Evolutionary conservation across 2,329 filamentous ascomycete species (phyloP).

Genomic region (Arthrocladium fulminans): DNA sequence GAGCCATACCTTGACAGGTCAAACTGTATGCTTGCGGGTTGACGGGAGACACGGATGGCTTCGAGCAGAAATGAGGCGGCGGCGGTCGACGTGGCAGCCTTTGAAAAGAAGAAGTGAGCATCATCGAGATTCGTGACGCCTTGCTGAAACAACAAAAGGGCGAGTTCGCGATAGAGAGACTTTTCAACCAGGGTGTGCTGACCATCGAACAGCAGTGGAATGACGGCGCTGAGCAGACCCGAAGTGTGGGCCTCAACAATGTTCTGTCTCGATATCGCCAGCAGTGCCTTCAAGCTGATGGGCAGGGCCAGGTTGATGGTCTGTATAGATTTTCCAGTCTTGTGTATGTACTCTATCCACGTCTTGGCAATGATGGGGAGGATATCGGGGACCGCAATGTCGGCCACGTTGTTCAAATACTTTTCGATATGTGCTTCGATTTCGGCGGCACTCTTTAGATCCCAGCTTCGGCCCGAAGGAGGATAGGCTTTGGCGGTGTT

Average conservation of each 20-base stretch:
- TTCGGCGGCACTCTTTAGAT: slow-evolving; percentile 8
- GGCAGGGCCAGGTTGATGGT: slow-evolving; percentile 48
- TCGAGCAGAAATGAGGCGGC: slow-evolving; percentile 63
- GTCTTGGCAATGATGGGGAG: slow-evolving; percentile 19
- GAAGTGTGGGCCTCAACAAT: slow-evolving; percentile 62
- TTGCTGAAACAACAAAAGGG: slow-evolving; percentile 58
- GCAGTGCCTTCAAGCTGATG: slow-evolving; percentile 51
- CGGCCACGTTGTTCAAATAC: slow-evolving; percentile 15
- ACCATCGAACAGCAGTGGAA: slow-evolving; percentile 54
- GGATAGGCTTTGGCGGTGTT: slow-evolving; percentile 11
- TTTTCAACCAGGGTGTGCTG: slow-evolving; percentile 49
- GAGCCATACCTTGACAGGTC: slow-evolving; percentile 82
- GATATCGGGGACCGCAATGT: slow-evolving; percentile 23
- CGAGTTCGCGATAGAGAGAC: slow-evolving; percentile 55
- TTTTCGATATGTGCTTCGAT: slow-evolving; percentile 12
- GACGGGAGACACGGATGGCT: slow-evolving; percentile 64
- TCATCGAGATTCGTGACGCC: slow-evolving; percentile 76
- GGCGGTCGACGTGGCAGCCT: slow-evolving; percentile 42
- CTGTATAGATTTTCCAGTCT: slow-evolving; percentile 2
- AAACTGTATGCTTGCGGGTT: slow-evolving; percentile 83
- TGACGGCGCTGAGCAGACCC: slow-evolving; percentile 58
- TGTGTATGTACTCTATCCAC: slow-evolving; percentile 12
- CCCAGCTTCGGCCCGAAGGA: slow-evolving; percentile 6
- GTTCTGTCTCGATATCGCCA: slow-evolving; percentile 58
- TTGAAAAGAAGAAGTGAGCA: slow-evolving; percentile 64